Base-by-base conservation (phyloP, 1,284 basidiomycete genomes). In the Pseudozyma pruni region DNA sequence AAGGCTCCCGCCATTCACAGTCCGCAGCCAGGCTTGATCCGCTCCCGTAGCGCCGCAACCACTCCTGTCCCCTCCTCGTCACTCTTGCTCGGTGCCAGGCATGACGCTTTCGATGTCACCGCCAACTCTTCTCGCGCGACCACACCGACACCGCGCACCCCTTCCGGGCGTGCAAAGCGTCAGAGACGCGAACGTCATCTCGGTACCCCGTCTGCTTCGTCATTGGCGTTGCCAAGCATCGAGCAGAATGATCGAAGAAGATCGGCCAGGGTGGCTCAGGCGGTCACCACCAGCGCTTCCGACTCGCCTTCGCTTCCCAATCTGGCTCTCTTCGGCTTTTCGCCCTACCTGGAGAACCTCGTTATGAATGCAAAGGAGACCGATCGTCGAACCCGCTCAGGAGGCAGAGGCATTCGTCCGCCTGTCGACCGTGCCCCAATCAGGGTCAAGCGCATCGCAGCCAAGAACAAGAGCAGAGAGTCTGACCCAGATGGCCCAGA, bases 261-360 rank as follows among this genome's bases (percentile, higher is more conserved):
- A 19, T 66, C 62, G 23, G 68, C 62, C 17, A 41, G 68, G n/a
- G 62, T 71, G 3, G 68, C 68, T 17, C 66, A 71, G 39, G 51
- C 62, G 10, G 55, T 57, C 41, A 48, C 58, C 13, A 17, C 50
- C 2, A 50, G 38, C 23, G 40, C 62, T 22, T 62, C 68, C 20
- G 44, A 60, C 50, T 51, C 44, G 19, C 38, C 57, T n/a, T 57
- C 54, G n/a, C 27, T 45, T 22, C 62, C 61, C 34, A 71, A 66
- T 20, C 40, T 71, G 3, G 61, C 62, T 1, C 50, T 53, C 1
- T 71, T 66, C 34, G 62, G 58, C 45, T 71, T 71, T 25, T 71
- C 68, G 17, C 68, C 62, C 3, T 71, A 50, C 35, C 58, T 71
- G 40, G 68, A 71, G 47, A 61, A 61, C n/a, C 68, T 71, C 6